phyloP scores from a whole-genome alignment of 768 basidiomycete genomes.

The Serendipita sp. region DNA sequence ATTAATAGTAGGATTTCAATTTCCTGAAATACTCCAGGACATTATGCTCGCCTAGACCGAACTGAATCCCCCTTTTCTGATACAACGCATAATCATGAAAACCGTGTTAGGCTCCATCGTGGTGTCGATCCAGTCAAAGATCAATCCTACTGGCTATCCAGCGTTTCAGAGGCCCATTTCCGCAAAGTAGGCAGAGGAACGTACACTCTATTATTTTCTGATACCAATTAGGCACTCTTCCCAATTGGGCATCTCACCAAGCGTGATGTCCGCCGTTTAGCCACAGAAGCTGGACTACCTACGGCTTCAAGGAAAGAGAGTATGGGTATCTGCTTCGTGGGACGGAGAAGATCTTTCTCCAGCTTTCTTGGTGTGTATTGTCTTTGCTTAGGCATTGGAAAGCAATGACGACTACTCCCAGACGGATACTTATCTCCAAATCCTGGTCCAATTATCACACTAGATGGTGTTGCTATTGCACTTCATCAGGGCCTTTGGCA shows the following conservation, averaged over 20 bases:
- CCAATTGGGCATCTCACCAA: slow-evolving; percentile 60
- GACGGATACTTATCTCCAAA: slow-evolving; percentile 61
- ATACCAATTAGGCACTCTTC: slow-evolving; percentile 37
- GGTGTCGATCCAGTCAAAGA: slow-evolving; percentile 55
- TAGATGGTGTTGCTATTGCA: slow-evolving; percentile 37
- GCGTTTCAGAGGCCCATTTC: slow-evolving; percentile 52
- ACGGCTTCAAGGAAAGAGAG: slow-evolving; percentile 70
- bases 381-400: neutral
- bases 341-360: slow-evolving; percentile 56
- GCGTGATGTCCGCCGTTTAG: slow-evolving; percentile 55
- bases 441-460: slow-evolving; percentile 52
- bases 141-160: slow-evolving; percentile 83
- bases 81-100: neutral
- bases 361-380: slow-evolving; percentile 49
- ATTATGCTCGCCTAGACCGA: slow-evolving; percentile 62
- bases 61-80: slow-evolving; percentile 10
- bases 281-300: slow-evolving; percentile 41
- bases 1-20: neutral
- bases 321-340: slow-evolving; percentile 93
- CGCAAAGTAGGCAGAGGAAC: slow-evolving; percentile 23
- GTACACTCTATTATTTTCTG: neutral
- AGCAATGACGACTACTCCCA: slow-evolving; percentile 18
- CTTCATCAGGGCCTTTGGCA: slow-evolving; percentile 65
- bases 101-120: slow-evolving; percentile 25
- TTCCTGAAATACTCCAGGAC: slow-evolving; percentile 33